A percentile compares a stretch with the other conserved stretches of the same genome.
Evolutionary conservation across 305 asterid species (phyloP).

Genomic region (Solanum aculeatissimum): DNA sequence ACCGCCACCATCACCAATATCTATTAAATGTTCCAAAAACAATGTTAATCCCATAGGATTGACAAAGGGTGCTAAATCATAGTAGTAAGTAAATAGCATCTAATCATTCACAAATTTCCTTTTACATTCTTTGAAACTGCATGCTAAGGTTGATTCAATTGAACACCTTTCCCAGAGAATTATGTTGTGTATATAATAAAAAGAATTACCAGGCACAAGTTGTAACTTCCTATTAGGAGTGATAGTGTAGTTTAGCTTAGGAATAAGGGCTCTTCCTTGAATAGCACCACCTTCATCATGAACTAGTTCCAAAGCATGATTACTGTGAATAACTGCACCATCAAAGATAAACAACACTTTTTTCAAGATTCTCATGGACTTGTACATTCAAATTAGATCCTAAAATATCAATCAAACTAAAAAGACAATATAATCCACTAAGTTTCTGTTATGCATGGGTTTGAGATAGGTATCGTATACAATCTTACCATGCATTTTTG

Average conservation of each 20-base stretch:
- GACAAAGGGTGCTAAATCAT: no score
- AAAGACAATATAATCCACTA: background rate
- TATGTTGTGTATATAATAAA: background rate
- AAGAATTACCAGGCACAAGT: conserved; percentile 3
- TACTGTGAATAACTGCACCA: conserved; percentile 18
- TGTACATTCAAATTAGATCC: no score
- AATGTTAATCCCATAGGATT: no score
- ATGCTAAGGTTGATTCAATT: background rate
- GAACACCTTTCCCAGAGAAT: no score
- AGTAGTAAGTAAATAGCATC: no score
- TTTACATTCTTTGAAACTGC: background rate
- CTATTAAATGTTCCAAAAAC: background rate
- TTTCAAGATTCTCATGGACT: background rate
- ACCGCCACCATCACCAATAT: background rate
- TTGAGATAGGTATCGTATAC: background rate
- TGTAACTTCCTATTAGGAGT: conserved; percentile 18
- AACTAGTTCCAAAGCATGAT: conserved; percentile 33
- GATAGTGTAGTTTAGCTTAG: conserved; percentile 14
- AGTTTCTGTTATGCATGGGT: background rate
- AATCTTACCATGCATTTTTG: no score
- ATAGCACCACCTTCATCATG: conserved; percentile 9
- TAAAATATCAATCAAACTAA: no score
- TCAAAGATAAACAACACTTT: background rate
- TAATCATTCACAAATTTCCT: background rate
- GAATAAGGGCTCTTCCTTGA: conserved; percentile 9